phyloP scores from a whole-genome alignment of 139 green algal species.

The Chlorella vulgaris region DNA sequence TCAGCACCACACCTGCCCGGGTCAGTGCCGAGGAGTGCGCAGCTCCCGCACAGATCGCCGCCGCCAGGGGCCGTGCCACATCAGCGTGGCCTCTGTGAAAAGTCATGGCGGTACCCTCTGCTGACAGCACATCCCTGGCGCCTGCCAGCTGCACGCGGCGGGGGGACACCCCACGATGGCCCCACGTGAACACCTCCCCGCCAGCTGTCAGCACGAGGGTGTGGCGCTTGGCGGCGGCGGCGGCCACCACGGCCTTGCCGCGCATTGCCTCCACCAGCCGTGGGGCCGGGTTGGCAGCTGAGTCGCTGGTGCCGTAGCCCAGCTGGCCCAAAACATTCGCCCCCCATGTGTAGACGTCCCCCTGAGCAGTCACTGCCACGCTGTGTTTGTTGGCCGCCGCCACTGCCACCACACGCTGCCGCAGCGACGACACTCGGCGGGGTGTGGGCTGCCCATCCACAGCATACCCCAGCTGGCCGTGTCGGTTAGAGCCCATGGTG shows the following conservation, averaged over 20 bases:
- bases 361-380: conserved; percentile 67
- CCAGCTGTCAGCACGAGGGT: conserved; percentile 76
- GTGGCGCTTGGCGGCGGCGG: conserved; percentile 90
- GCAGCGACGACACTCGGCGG: conserved; percentile 55
- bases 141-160: conserved; percentile 66
- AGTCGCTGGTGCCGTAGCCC: conserved; percentile 83
- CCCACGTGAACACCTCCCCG: conserved; percentile 89
- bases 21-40: conserved; percentile 74
- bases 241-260: conserved; percentile 62
- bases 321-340: conserved; percentile 72
- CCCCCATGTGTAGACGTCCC: conserved; percentile 86
- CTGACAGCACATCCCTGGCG: conserved; percentile 4
- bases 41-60: conserved; percentile 70
- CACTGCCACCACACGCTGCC: conserved; percentile 61
- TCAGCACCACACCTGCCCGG: conserved; percentile 67
- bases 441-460: conserved; percentile 81
- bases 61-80: conserved; percentile 66
- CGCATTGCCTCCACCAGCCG: conserved; percentile 83
- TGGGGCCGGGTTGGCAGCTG: conserved; percentile 66
- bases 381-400: conserved; percentile 90
- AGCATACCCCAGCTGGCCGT: conserved; percentile 71
- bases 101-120: conserved; percentile 19
- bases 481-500: conserved; percentile 76
- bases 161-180: conserved; percentile 74
- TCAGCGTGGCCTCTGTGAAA: conserved; percentile 79